Base-by-base conservation (phyloP, 2,329 filamentous ascomycete genomes). In the Arthrinium puccinioides region DNA sequence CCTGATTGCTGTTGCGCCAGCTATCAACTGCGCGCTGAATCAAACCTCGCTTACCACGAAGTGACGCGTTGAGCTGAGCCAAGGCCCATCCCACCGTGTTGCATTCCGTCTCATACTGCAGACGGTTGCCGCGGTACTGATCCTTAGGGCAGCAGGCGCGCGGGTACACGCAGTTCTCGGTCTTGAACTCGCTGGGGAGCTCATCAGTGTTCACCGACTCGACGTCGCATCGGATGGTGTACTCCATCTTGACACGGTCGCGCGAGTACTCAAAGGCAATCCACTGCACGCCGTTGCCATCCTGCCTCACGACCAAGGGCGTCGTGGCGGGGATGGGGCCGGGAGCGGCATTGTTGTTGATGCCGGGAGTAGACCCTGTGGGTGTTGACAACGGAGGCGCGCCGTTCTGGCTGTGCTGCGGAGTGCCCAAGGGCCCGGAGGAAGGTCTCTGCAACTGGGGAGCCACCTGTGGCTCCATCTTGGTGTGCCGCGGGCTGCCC, bases 1-100 rank as follows among this genome's bases (percentile, higher is more conserved):
- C 92, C 66, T 94, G 88, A 65, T 97, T 97, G 74, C 90, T 97
- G 69, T 98, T 98, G 45, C 92, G 78, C 92, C 92, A 97, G 67
- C 89, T 96, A 63, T 98, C 92, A 30, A 98, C 92, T 2, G 92
- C 92, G 47, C 92, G 78, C 67, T 98, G 92, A 50, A 98, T 98
- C 42, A 98, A 72, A 7, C 92, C 92, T 50, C 92, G 79, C 72
- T 97, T 97, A 49, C 90, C 90, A 45, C 90, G 80, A 42, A 97
- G 73, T 40, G 86, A 84, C 7, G 88, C 82, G 60, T 98, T 98
- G 37, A 98, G 68, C 56, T 97, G 84, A 3, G 92, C 92, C 48
- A 98, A 66, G 10, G 90, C 90, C 92, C 92, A 98, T n/a, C 92
- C 92, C n/a, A 98, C 92, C 1, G 88, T 87, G 65, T 98, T 98